These are phyloP conservation scores for Sequoiadendron giganteum DNA, from an alignment of 75 land plant species.

Conservation along the genomic window DNA sequence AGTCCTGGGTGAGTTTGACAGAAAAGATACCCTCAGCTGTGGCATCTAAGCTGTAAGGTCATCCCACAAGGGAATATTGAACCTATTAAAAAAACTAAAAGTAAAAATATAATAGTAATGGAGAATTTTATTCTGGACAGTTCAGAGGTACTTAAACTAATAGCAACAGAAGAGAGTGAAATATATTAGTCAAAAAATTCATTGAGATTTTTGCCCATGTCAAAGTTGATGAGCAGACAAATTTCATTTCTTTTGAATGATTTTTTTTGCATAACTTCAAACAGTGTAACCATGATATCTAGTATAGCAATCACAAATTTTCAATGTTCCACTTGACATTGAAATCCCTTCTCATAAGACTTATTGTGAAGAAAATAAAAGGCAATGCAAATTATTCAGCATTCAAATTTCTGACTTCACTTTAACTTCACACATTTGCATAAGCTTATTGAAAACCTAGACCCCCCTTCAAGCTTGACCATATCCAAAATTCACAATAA, in stretches of 20 bases:
- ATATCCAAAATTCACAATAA: neutral
- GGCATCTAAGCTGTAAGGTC: too few species aligned
- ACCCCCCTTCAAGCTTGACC: neutral
- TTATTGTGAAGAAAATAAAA: neutral
- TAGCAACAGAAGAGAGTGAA: neutral
- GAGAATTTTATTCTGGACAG: neutral
- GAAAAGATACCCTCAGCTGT: too few species aligned
- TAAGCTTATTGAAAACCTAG: neutral
- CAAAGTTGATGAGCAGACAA: neutral
- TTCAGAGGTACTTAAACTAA: neutral
- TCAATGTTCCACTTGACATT: neutral
- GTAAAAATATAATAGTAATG: neutral
- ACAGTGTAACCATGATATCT: neutral
- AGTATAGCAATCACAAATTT: neutral
- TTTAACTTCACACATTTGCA: neutral
- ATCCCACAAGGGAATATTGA: neutral
- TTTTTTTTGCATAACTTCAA: neutral
- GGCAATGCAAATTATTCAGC: neutral
- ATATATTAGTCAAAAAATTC: neutral
- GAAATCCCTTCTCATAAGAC: neutral
- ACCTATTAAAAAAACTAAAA: neutral
- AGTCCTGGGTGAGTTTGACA: too few species aligned
- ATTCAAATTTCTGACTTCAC: neutral
- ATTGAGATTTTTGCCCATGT: neutral
- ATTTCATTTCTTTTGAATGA: neutral